These are phyloP conservation scores for Alternaria conjuncta DNA, from an alignment of 2,329 filamentous ascomycete species.

Conservation along the genomic window DNA sequence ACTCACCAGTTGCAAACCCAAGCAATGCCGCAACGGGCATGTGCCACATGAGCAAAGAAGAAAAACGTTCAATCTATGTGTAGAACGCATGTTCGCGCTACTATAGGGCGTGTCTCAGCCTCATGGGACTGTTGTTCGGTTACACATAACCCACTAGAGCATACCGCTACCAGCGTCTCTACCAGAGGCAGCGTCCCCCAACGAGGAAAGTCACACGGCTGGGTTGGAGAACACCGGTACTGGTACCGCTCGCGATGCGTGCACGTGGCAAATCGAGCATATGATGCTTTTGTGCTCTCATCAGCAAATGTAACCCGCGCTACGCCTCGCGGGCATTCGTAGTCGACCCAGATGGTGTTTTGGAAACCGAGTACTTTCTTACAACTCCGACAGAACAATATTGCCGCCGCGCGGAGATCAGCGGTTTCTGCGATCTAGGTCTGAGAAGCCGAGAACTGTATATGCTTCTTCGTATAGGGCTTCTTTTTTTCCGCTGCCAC, in stretches of 20 bases:
- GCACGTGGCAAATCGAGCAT: not conserved
- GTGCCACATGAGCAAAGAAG: not conserved
- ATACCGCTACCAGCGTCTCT: not conserved
- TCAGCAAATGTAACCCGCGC: not conserved
- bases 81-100: constrained; percentile 4
- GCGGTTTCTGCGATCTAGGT: not conserved
- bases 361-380: not conserved
- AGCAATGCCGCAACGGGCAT: not conserved
- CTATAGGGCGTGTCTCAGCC: not conserved
- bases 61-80: not conserved
- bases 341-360: not conserved
- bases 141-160: not conserved
- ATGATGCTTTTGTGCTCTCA: not conserved
- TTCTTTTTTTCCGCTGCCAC: not conserved
- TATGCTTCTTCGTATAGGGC: not conserved
- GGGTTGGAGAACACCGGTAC: not conserved
- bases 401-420: not conserved
- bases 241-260: not conserved
- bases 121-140: not conserved
- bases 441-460: not conserved
- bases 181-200: not conserved
- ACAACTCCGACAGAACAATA: too few relatives aligned
- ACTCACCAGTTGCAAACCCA: not conserved
- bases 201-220: not conserved
- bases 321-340: not conserved